phyloP scores from a whole-genome alignment of 2,329 filamentous ascomycete genomes.

The Exophiala viscosa region DNA sequence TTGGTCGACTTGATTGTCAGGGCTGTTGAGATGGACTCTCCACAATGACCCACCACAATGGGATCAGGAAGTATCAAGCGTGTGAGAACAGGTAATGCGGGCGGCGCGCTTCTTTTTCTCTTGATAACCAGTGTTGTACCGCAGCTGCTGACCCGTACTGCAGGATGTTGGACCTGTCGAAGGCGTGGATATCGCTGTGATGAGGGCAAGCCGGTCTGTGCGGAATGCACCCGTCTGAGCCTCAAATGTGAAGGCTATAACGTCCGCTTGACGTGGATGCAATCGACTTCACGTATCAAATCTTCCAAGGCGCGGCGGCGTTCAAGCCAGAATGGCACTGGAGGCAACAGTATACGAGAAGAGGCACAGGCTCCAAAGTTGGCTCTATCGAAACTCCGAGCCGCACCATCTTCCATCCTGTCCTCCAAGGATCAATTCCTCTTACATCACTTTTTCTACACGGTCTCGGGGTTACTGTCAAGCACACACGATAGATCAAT shows the following conservation, averaged over 20 bases:
- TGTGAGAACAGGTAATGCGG: slow-evolving; percentile 9
- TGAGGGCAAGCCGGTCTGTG: slow-evolving; percentile 7
- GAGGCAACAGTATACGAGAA: neutral
- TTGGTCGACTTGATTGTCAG: too few species aligned
- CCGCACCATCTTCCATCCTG: neutral
- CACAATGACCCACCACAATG: slow-evolving; percentile 4
- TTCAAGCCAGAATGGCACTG: neutral
- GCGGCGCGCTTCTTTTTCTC: neutral
- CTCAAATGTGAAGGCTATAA: slow-evolving; percentile 11
- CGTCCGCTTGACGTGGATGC: slow-evolving; percentile 12
- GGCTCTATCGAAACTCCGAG: neutral
- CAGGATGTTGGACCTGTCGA: slow-evolving; percentile 13
- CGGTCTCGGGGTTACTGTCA: slow-evolving; percentile 6
- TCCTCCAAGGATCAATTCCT: slow-evolving; percentile 8
- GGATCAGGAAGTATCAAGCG: slow-evolving; percentile 7
- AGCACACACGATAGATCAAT: slow-evolving; percentile 8
- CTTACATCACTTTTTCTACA: slow-evolving; percentile 8
- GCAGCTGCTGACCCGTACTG: neutral
- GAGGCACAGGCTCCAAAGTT: neutral
- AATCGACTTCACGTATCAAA: slow-evolving; percentile 2
- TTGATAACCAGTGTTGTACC: neutral
- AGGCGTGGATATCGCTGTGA: slow-evolving; percentile 11
- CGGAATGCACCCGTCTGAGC: slow-evolving; percentile 2
- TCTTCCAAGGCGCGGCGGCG: neutral
- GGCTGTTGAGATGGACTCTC: neutral